These are phyloP conservation scores for Salicornia ramosissima DNA, from an alignment of 148 eudicot genomes.

Conservation along the genomic window DNA sequence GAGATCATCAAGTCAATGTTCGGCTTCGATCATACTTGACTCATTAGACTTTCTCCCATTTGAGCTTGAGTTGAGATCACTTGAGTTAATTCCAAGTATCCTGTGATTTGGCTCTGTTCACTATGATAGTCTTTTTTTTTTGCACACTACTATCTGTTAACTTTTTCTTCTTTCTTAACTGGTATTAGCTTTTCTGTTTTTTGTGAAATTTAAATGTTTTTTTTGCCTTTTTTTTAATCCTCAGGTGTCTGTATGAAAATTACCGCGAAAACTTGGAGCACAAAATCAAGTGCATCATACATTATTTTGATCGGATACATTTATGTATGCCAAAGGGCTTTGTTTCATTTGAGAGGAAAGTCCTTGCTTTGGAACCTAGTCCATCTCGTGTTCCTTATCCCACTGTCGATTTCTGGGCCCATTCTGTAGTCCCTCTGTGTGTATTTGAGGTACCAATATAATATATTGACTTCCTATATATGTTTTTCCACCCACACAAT, in stretches of 20 bases:
- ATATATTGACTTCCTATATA: neutral
- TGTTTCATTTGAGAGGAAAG: constrained; percentile 89
- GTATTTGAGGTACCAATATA: constrained; percentile 64
- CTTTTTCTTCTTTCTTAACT: neutral
- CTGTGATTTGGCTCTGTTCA: neutral
- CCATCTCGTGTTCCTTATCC: constrained; percentile 43
- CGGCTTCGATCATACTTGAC: no score
- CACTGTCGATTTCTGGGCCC: constrained; percentile 55
- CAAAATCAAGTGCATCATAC: constrained; percentile 79
- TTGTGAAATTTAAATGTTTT: neutral
- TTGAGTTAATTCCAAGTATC: neutral
- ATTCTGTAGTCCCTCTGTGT: constrained; percentile 58
- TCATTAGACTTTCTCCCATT: no score
- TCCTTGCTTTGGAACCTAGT: constrained; percentile 49
- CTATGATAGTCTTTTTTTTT: neutral
- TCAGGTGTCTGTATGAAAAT: constrained; percentile 65
- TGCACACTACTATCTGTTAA: neutral
- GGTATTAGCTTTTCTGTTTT: neutral
- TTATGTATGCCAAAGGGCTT: constrained; percentile 50
- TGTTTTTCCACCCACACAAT: no score
- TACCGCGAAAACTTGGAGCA: constrained; percentile 55
- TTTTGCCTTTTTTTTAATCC: constrained; percentile 3
- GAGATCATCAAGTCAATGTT: no score
- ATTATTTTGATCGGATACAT: constrained; percentile 83
- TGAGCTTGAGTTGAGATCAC: no score